A percentile compares a stretch with the other conserved stretches of the same genome.
Evolutionary conservation across 2,329 filamentous ascomycete genomes (phyloP).

Genomic region (Penicillium psychrosexuale): DNA sequence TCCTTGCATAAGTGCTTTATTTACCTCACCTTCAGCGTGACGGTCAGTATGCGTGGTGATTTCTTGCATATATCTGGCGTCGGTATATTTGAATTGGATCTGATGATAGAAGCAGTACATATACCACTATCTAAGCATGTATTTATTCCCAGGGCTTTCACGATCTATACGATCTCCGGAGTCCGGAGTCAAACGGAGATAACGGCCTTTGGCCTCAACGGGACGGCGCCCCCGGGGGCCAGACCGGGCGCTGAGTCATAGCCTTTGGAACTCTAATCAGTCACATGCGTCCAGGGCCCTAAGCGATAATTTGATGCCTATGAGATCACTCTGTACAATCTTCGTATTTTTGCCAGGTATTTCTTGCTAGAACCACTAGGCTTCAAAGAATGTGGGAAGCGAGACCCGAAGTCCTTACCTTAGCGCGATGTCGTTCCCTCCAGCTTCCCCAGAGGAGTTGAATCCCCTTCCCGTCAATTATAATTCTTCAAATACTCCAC

Average conservation of each 20-base stretch:
- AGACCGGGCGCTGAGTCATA: neutral
- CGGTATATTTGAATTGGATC: neutral
- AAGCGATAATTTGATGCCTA: neutral
- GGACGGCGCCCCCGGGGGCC: neutral
- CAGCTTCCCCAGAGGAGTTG: conserved; percentile 21
- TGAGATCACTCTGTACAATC: neutral
- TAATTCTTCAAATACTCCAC: conserved; percentile 16
- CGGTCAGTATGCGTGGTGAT: neutral
- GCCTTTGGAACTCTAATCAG: neutral
- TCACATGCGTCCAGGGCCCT: neutral
- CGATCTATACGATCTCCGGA: neutral
- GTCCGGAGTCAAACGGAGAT: neutral
- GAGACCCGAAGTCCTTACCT: neutral
- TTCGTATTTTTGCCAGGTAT: neutral
- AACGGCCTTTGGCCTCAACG: neutral
- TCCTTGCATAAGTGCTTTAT: too few species aligned
- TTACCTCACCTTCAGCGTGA: too few species aligned
- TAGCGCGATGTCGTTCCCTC: conserved; percentile 18
- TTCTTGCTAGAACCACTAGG: neutral
- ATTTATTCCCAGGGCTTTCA: too few species aligned
- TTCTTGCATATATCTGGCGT: conserved; percentile 11
- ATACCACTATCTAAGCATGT: neutral
- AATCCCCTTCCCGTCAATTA: conserved; percentile 13
- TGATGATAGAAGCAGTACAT: neutral
- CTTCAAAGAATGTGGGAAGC: conserved; percentile 6